Conservation (phyloP, 2,329 filamentous ascomycete species). For the Penicillium hordei region DNA sequence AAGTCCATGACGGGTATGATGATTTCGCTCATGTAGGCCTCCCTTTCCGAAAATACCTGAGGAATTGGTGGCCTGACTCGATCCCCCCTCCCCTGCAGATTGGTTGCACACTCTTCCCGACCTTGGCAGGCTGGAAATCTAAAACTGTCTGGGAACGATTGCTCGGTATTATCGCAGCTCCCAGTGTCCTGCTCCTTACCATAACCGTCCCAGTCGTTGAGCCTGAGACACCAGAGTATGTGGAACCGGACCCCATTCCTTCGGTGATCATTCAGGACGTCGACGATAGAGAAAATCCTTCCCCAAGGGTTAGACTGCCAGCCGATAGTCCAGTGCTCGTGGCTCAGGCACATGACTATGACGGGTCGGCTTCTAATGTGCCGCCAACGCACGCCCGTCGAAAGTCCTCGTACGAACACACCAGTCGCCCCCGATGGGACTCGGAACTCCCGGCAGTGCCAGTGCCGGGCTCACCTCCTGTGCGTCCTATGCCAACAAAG, state of each 20-base stretch:
- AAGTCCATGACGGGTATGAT: conserved; percentile 31
- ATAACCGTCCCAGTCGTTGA: conserved; percentile 92
- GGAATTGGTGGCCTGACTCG: conserved; percentile 76
- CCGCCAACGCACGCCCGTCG: conserved; percentile 10
- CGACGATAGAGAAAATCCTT: conserved; percentile 15
- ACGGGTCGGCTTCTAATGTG: conserved; percentile 9
- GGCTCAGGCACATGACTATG: conserved; percentile 17
- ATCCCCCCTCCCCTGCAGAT: conserved; percentile 71
- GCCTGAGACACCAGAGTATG: conserved; percentile 55
- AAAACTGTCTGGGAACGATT: conserved; percentile 85
- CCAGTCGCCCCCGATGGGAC: conserved; percentile 33
- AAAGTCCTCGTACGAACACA: conserved; percentile 21
- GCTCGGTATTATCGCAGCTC: conserved; percentile 78
- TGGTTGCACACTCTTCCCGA: conserved; percentile 77
- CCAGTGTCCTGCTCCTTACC: conserved; percentile 85
- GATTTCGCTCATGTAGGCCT: conserved; percentile 42
- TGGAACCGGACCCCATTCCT: conserved; percentile 39
- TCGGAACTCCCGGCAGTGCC: conserved; percentile 42
- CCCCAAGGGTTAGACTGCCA: conserved; percentile 34
- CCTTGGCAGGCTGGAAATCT: conserved; percentile 74
- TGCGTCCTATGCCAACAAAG: conserved; percentile 29
- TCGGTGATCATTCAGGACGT: conserved; percentile 27
- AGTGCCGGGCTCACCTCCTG: conserved; percentile 15
- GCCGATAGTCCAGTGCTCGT: conserved; percentile 39
- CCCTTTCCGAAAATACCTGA: conserved; percentile 45